Conservation (phyloP, 768 basidiomycete species). For the Coprinopsis cinerea region DNA sequence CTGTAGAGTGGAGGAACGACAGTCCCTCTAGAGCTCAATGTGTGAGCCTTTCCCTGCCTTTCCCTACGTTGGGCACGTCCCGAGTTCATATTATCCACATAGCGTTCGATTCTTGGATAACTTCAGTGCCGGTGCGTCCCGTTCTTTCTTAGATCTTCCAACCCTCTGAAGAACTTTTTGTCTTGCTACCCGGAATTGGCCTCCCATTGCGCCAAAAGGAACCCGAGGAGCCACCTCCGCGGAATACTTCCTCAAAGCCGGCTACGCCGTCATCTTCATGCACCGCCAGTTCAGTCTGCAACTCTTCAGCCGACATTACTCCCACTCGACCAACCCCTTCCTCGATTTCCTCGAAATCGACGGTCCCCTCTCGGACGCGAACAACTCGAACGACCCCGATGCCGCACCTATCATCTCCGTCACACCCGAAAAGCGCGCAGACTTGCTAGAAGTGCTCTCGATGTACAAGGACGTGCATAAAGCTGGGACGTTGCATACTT, state of each 20-base stretch:
- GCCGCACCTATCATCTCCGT: constrained; percentile 54
- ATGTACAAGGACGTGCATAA: constrained; percentile 78
- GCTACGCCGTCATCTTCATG: constrained; percentile 98
- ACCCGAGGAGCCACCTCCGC: constrained; percentile 97
- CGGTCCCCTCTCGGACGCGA: constrained; percentile 11
- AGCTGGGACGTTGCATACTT: constrained; percentile 69
- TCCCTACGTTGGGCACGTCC: constrained; percentile 20
- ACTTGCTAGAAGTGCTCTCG: constrained; percentile 66
- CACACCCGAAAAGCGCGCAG: constrained; percentile 52
- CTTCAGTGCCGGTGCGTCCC: constrained; percentile 83
- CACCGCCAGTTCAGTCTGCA: constrained; percentile 97
- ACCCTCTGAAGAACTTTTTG: neutral
- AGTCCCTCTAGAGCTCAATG: constrained; percentile 96
- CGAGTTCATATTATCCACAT: constrained; percentile 21
- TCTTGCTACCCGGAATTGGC: too few species aligned
- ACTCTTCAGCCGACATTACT: constrained; percentile 96
- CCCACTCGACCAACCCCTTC: constrained; percentile 96
- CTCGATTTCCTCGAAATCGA: constrained; percentile 88
- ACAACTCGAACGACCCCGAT: constrained; percentile 14
- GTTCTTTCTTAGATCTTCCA: constrained; percentile 7
- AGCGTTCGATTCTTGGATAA: constrained; percentile 98
- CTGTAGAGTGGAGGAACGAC: constrained; percentile 94
- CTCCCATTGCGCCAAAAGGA: too few species aligned
- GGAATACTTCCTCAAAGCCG: constrained; percentile 91
- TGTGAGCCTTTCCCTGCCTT: constrained; percentile 59